A percentile compares a stretch with the other conserved stretches of the same genome.
Conservation (phyloP, 257 asterid species). For the Asclepias syriaca region DNA sequence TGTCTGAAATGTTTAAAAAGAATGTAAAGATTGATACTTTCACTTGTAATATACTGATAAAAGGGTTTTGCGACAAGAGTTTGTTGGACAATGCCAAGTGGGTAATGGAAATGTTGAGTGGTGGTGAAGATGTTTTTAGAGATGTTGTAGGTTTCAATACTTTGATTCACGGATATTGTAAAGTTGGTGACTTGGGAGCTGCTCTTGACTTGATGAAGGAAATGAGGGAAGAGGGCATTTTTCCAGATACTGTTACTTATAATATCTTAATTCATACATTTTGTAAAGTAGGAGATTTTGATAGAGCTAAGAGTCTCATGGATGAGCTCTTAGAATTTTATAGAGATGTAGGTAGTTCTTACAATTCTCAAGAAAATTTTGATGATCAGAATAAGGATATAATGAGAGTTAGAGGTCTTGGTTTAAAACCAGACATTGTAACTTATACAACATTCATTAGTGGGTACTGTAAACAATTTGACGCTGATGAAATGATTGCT, state of each 20-base stretch:
- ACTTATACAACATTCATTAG: conserved; percentile 51
- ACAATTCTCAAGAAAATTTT: conserved; percentile 12
- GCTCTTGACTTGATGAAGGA: conserved; percentile 47
- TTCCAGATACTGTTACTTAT: conserved; percentile 61
- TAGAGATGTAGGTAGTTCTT: neutral
- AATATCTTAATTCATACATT: conserved; percentile 71
- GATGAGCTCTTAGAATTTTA: conserved; percentile 38
- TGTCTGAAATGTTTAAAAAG: conserved; percentile 68
- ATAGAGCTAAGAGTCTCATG: conserved; percentile 54
- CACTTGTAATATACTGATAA: conserved; percentile 68
- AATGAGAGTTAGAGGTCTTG: conserved; percentile 22
- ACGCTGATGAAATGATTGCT: conserved; percentile 49
- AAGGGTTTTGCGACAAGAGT: conserved; percentile 77
- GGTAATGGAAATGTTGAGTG: conserved; percentile 52
- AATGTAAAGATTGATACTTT: conserved; percentile 43
- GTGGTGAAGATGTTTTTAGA: conserved; percentile 23
- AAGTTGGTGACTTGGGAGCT: conserved; percentile 41
- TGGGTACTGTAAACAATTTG: conserved; percentile 35
- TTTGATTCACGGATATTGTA: conserved; percentile 58
- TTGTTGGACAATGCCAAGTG: conserved; percentile 51
- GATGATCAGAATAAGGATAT: conserved; percentile 19
- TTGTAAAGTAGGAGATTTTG: conserved; percentile 67
- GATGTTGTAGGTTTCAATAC: conserved; percentile 71
- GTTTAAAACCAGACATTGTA: conserved; percentile 38
- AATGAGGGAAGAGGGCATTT: conserved; percentile 50